Conservation (phyloP, 1,284 basidiomycete genomes). For the Naganishia sp. region DNA sequence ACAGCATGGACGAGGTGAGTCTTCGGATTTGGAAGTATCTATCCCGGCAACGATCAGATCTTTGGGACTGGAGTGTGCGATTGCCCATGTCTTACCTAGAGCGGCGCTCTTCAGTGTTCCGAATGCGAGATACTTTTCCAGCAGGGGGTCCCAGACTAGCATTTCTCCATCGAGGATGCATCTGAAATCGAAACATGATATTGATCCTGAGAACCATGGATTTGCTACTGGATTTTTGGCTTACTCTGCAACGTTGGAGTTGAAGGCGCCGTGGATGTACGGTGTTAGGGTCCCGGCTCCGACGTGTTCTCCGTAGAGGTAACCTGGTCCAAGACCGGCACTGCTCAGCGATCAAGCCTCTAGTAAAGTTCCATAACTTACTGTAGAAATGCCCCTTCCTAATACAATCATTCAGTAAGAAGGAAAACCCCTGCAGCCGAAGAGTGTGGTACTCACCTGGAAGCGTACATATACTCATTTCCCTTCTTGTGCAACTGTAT, state of each 20-base stretch:
- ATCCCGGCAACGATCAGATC: background rate
- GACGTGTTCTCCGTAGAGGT: slow-evolving; percentile 80
- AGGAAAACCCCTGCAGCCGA: background rate
- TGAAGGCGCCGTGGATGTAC: slow-evolving; percentile 72
- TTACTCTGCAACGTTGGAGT: slow-evolving; percentile 73
- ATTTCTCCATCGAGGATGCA: slow-evolving; percentile 94
- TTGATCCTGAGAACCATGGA: too few relatives aligned
- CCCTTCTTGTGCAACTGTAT: slow-evolving; percentile 90
- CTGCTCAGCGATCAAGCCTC: slow-evolving; percentile 14
- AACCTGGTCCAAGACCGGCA: slow-evolving; percentile 45
- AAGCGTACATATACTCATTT: slow-evolving; percentile 86
- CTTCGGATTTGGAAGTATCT: slow-evolving; percentile 71
- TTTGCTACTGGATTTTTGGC: slow-evolving; percentile 43
- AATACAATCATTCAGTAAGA: slow-evolving; percentile 4
- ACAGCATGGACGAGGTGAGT: slow-evolving; percentile 85
- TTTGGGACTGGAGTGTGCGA: background rate
- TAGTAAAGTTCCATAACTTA: slow-evolving; percentile 29
- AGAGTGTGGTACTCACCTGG: slow-evolving; percentile 60
- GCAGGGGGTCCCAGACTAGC: slow-evolving; percentile 91
- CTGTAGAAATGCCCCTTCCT: slow-evolving; percentile 95
- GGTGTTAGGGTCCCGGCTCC: slow-evolving; percentile 83
- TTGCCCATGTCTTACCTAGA: slow-evolving; percentile 59
- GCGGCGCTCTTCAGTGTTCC: slow-evolving; percentile 89
- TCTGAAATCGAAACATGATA: slow-evolving; percentile 54
- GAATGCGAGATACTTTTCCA: slow-evolving; percentile 81